These are phyloP conservation scores for Phaeomoniella chlamydospora DNA, from an alignment of 2,329 filamentous ascomycete genomes.

Conservation along the genomic window DNA sequence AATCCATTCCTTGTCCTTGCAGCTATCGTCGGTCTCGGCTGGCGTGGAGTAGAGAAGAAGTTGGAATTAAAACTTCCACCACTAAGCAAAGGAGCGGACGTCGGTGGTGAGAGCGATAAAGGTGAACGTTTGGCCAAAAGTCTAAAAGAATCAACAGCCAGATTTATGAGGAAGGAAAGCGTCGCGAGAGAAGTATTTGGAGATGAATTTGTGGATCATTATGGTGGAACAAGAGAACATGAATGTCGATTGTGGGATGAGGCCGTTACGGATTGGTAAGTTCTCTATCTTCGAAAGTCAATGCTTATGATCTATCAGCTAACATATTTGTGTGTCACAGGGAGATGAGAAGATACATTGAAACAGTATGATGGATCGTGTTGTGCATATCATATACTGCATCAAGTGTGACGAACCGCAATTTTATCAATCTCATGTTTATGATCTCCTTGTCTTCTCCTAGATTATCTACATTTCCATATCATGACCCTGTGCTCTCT, in stretches of 20 bases:
- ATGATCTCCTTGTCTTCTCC: neutral
- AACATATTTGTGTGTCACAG: conserved; percentile 21
- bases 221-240: conserved; percentile 79
- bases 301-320: conserved; percentile 2
- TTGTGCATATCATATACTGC: neutral
- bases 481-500: too few species aligned
- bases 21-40: conserved; percentile 75
- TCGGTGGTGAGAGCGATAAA: conserved; percentile 56
- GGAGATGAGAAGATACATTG: conserved; percentile 67
- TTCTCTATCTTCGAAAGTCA: too few species aligned
- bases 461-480: neutral
- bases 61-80: conserved; percentile 70
- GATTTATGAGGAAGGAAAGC: conserved; percentile 64
- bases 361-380: conserved; percentile 38
- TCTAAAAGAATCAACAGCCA: conserved; percentile 67
- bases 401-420: neutral
- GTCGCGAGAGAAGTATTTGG: conserved; percentile 90
- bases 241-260: conserved; percentile 87
- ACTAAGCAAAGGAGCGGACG: conserved; percentile 69
- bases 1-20: conserved; percentile 81
- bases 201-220: conserved; percentile 92
- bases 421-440: neutral
- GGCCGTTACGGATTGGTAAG: conserved; percentile 90
- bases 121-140: conserved; percentile 71
- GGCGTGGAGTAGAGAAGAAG: conserved; percentile 86